Evolutionary conservation across 2,329 filamentous ascomycete species (phyloP), one percentile per base, ranked within the genome.

Genomic region (Trichoderma gracile): DNA sequence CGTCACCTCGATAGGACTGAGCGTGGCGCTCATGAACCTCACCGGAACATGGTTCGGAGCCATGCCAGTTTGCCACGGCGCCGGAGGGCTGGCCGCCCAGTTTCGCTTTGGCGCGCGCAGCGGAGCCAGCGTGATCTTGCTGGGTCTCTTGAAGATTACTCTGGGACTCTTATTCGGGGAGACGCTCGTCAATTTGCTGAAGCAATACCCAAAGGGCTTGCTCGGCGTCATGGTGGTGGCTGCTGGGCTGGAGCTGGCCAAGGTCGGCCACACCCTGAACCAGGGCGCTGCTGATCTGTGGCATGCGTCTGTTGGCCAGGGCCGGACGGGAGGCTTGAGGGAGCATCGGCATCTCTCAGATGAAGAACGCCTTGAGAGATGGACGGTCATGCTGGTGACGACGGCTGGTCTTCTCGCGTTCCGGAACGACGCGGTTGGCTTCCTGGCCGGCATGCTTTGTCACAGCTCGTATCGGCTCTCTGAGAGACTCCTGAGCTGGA

Each of bases 51-150:
- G 92, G 91, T 96, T 97, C 71, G 93, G 93, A 54, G 90, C 90
- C 5, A 98, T 97, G 95, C 95, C 94, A 3, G 88, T 95, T 4
- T 98, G 95, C 73, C 95, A 98, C 74, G 94, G 94, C 5, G 92
- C 92, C 0, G 94, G 94, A 2, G 94, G 94, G 0, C 81, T 98
- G 0, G 95, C 95, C 5, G 95, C 90, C 0, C 94, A 98, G 74
- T 92, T 92, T 75, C 87, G 92, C 5, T 98, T 98, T 70, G 94
- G 94, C 0, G 93, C 94, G 5, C 88, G 94, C 54, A 96, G 91
- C 65, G 94, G 94, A 10, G 87, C 92, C 0, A 93, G 89, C 70
- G 84, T 97, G 67, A 86, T 97, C 60, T 74, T 96, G 25, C 84
- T 98, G 0, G 94, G 94, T 0, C 52, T 85, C 0, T 77, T 90